These are phyloP conservation scores for Talaromyces nanjingensis DNA, from an alignment of 495 filamentous ascomycete species.

Conservation along the genomic window DNA sequence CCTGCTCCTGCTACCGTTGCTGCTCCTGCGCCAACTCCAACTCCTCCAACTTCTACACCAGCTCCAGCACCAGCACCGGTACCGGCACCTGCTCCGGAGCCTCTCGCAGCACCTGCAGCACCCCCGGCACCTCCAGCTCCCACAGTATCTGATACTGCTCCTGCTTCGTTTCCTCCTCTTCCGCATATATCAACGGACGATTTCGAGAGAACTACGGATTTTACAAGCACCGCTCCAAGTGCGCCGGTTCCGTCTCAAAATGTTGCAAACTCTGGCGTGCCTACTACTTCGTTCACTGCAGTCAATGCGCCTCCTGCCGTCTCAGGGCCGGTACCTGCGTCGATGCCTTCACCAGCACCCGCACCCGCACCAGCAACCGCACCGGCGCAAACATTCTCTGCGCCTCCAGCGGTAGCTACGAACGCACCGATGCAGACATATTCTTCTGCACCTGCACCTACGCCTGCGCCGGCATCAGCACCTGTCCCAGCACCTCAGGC, in stretches of 20 bases:
- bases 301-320: background rate
- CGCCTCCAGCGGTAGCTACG: background rate
- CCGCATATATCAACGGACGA: slow-evolving; percentile 6
- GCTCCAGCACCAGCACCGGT: background rate
- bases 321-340: background rate
- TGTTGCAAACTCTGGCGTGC: background rate
- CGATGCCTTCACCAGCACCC: background rate
- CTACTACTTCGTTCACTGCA: slow-evolving; percentile 1
- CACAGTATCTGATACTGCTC: background rate
- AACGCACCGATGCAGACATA: background rate
- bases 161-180: background rate
- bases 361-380: background rate
- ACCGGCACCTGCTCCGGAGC: background rate
- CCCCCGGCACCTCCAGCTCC: background rate
- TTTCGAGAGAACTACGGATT: background rate
- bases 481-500: background rate
- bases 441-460: background rate
- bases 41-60: background rate
- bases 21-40: background rate
- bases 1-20: background rate
- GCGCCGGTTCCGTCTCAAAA: background rate
- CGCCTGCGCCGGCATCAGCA: background rate
- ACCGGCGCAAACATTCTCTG: background rate
- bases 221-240: background rate
- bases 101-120: background rate